Conservation (phyloP, 2,329 filamentous ascomycete genomes). For the Trichoderma polysporum region DNA sequence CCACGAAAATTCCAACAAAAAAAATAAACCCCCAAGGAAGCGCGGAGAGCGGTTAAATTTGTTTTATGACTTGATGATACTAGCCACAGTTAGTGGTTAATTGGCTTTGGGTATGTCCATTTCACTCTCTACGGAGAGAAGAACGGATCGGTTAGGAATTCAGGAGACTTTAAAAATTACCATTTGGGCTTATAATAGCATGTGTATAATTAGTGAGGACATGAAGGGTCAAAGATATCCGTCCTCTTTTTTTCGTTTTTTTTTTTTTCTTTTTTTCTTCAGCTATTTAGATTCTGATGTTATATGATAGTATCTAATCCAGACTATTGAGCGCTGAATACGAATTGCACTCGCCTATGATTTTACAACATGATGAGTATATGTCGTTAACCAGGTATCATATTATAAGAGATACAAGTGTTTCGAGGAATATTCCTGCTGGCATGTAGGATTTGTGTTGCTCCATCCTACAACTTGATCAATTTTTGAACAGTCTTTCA, state of each 20-base stretch:
- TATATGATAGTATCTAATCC: background rate
- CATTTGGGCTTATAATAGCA: constrained; percentile 4
- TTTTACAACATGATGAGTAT: background rate
- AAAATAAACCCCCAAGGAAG: background rate
- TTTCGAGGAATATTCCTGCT: background rate
- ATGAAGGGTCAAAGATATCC: background rate
- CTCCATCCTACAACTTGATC: background rate
- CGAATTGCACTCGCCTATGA: background rate
- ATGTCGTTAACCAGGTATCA: background rate
- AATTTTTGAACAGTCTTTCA: background rate
- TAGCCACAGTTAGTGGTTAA: constrained; percentile 7
- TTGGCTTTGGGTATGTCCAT: constrained; percentile 7
- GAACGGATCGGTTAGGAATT: background rate
- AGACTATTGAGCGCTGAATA: background rate
- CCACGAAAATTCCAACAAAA: background rate
- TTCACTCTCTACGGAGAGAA: background rate
- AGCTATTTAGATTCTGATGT: background rate
- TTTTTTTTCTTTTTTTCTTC: background rate
- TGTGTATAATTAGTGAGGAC: constrained; percentile 13
- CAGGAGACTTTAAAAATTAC: background rate
- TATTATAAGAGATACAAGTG: background rate
- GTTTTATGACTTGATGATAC: constrained; percentile 20
- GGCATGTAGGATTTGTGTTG: background rate
- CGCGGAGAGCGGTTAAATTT: background rate
- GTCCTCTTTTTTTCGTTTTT: background rate